Conservation (phyloP, 2,329 filamentous ascomycete genomes). For the Talaromyces pinophilus region DNA sequence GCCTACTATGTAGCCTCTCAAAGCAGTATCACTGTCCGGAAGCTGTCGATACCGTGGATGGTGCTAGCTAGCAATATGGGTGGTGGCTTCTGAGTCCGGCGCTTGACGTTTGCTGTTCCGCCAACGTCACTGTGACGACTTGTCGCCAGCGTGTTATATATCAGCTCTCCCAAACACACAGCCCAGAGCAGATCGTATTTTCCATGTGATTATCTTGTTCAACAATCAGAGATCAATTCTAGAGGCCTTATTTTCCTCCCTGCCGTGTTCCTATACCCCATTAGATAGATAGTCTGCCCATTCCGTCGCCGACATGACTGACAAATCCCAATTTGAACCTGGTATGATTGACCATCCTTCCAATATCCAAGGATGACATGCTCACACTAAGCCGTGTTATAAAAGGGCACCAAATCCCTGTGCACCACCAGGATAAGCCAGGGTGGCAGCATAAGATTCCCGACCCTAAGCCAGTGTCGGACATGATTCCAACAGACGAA, state of each 20-base stretch:
- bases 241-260: neutral
- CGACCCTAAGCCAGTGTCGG: conserved; percentile 60
- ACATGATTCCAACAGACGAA: conserved; percentile 67
- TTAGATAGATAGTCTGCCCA: neutral
- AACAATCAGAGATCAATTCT: neutral
- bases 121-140: conserved; percentile 23
- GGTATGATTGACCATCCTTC: conserved; percentile 27
- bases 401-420: conserved; percentile 51
- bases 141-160: neutral
- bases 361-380: neutral
- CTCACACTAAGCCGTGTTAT: neutral
- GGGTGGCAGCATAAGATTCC: conserved; percentile 59
- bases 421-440: conserved; percentile 56
- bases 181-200: neutral
- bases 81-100: conserved; percentile 18
- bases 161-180: neutral
- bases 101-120: neutral
- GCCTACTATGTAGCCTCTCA: neutral
- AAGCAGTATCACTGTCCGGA: neutral
- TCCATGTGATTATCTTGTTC: neutral
- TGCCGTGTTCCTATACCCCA: neutral
- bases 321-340: conserved; percentile 38
- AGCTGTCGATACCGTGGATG: neutral
- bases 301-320: conserved; percentile 18
- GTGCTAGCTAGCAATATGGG: neutral